Percentiles rank a stretch among this genome's conserved stretches.
phyloP scores from a whole-genome alignment of 2,329 filamentous ascomycete genomes.

The Aspergillus floridensis region DNA sequence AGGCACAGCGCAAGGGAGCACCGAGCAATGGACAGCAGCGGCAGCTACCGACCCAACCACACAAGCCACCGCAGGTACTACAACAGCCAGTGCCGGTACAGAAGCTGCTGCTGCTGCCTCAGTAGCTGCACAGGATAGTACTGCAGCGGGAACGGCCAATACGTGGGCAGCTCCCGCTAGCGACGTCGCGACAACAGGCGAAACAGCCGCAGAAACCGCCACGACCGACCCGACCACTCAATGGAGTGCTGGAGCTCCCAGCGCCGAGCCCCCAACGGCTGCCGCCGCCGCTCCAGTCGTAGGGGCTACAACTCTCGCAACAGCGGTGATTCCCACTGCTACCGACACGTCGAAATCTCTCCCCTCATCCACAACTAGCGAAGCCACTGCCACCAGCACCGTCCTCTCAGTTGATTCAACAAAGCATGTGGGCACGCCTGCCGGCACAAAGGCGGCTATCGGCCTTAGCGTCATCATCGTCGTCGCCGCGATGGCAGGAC shows the following conservation, averaged over 20 bases:
- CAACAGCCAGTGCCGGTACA: not conserved
- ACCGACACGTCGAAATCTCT: not conserved
- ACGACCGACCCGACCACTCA: not conserved
- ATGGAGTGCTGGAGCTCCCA: not conserved
- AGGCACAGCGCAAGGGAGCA: not conserved
- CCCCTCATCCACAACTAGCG: not conserved
- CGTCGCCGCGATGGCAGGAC: not conserved
- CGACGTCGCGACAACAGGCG: not conserved
- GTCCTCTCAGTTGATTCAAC: not conserved
- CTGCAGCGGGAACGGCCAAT: not conserved
- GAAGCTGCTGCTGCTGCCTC: not conserved
- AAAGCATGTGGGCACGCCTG: not conserved
- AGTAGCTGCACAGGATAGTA: not conserved
- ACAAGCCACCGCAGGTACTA: not conserved
- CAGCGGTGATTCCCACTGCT: not conserved
- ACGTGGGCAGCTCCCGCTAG: not conserved
- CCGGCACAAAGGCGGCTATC: not conserved
- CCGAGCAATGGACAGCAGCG: not conserved
- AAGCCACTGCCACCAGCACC: not conserved
- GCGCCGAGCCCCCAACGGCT: not conserved
- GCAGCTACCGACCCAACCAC: not conserved
- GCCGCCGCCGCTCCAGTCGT: not conserved
- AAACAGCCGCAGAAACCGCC: not conserved
- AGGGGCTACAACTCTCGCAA: not conserved
- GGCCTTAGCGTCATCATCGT: not conserved